Evolutionary conservation across 1,139 yeast species (phyloP).

Genomic region (Sugiyamaella novakii): DNA sequence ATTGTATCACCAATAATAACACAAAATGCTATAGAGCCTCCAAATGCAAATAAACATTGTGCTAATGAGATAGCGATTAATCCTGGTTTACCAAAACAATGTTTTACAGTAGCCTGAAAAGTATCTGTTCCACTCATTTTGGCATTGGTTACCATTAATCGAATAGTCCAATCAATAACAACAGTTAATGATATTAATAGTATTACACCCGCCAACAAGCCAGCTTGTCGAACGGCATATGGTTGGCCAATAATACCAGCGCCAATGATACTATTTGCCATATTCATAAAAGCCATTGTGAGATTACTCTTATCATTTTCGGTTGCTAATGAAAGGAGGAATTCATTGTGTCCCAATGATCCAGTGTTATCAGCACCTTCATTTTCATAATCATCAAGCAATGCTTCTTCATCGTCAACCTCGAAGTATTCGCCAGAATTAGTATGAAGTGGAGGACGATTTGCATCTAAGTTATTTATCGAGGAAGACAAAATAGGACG

Average conservation of each 20-base stretch:
- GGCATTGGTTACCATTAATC: constrained; percentile 78
- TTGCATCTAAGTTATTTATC: too few relatives aligned
- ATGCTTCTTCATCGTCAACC: constrained; percentile 22
- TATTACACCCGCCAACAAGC: constrained; percentile 72
- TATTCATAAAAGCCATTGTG: constrained; percentile 92
- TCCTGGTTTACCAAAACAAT: constrained; percentile 77
- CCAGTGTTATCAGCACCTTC: constrained; percentile 25
- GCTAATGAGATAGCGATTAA: constrained; percentile 66
- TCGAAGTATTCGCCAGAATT: constrained; percentile 17
- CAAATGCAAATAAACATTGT: constrained; percentile 88
- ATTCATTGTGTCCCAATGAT: constrained; percentile 33
- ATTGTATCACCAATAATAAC: constrained; percentile 94
- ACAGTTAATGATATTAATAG: constrained; percentile 62
- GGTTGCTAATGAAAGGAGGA: constrained; percentile 33
- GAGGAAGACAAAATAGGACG: background rate
- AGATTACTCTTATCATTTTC: constrained; percentile 49
- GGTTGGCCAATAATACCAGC: constrained; percentile 97
- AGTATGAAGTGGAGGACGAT: background rate
- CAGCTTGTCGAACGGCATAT: constrained; percentile 79
- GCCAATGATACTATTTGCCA: constrained; percentile 90
- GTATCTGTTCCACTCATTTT: constrained; percentile 73
- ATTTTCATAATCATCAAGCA: constrained; percentile 16
- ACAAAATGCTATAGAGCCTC: constrained; percentile 93
- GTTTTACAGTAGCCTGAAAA: constrained; percentile 82
- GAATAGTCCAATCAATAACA: constrained; percentile 84